Base-by-base conservation (phyloP, 192 early-diverging fungal genomes). In the Umbelopsis vinacea region DNA sequence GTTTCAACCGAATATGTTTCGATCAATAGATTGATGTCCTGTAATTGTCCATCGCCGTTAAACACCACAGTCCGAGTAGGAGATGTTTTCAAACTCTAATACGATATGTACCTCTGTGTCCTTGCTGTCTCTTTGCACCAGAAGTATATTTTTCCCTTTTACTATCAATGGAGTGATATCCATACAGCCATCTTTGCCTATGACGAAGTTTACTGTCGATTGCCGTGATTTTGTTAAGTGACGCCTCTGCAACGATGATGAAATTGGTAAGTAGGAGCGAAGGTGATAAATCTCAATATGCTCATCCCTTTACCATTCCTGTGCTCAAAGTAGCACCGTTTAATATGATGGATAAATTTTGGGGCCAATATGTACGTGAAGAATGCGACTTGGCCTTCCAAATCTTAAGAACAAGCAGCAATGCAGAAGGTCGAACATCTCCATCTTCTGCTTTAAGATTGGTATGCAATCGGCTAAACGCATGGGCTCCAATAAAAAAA, bases 1-100 rank as follows among this genome's bases (percentile, higher is more conserved):
- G 12, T 37, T 63, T 63, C 57, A 37, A 63, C 57, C 11, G 33
- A 29, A n/a, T 63, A 63, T 3, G 14, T 63, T 63, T 63, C 57
- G 0, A 63, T 37, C 0, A 29, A 63, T 12, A 63, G 11, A 37
- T 63, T 29, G 17, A 63, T 11, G 37, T 63, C 57, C 57, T 63
- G 17, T 21, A 50, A 17, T 35, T 63, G 26, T 63, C 12, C 15
- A 29, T 50, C 15, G 48, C 17, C 0, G 40, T 43, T 43, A 43
- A 43, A 43, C 11, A 43, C 8, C 40, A 43, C 6, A 43, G 5
- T 43, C 40, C 0, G 40, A 6, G 40, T 11, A 6, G 40, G 5
- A 11, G 40, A 43, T 12, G 40, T 11, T 43, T 4, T 43, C 3
- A 43, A 43, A 0, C 8, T 43, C 11, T 54, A 26, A 22, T 8